A percentile compares a stretch with the other conserved stretches of the same genome.
Evolutionary conservation across 1,284 basidiomycete genomes (phyloP).

Genomic region (Irpex sp.): DNA sequence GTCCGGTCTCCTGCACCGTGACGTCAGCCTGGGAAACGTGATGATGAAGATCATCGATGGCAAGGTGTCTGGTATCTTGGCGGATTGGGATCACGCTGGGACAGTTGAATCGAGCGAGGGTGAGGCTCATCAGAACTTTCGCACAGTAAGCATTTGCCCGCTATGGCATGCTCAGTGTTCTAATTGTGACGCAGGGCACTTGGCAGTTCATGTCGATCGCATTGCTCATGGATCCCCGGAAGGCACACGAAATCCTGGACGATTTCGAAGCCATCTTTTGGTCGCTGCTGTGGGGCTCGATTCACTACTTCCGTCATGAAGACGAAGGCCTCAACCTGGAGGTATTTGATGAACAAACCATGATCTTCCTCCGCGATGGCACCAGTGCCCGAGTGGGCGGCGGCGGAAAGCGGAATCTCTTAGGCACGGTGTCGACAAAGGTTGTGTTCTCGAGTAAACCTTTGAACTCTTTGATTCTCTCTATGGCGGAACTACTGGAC

Average conservation of each 20-base stretch:
- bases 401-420: not conserved
- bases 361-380: too few species aligned
- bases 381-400: not conserved
- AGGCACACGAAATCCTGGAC: not conserved
- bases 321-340: not conserved
- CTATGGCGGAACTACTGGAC: not conserved
- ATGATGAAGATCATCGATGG: not conserved
- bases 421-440: not conserved
- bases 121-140: not conserved
- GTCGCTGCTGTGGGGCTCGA: not conserved
- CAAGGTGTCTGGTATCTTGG: not conserved
- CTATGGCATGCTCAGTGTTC: too few species aligned
- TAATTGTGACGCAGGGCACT: not conserved
- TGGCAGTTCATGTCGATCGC: constrained; percentile 4
- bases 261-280: constrained; percentile 3
- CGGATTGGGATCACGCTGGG: not conserved
- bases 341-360: not conserved
- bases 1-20: not conserved
- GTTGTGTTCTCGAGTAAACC: not conserved
- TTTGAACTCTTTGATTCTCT: not conserved
- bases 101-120: not conserved
- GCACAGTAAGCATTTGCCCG: not conserved
- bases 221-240: not conserved
- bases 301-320: constrained; percentile 5
- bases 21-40: not conserved